Evolutionary conservation across 257 asterid species (phyloP).

Genomic region (Knoxia roxburghii): DNA sequence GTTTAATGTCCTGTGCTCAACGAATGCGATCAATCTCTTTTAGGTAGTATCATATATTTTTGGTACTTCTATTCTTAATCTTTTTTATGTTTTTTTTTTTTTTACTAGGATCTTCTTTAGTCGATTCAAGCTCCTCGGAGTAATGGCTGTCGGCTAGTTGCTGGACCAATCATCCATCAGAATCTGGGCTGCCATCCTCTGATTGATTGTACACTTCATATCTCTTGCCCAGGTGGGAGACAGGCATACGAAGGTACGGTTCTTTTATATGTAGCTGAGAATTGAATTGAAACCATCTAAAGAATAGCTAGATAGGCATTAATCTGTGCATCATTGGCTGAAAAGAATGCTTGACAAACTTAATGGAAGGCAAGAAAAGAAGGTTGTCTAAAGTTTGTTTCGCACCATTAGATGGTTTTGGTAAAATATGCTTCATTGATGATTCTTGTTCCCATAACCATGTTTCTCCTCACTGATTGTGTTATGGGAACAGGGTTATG

Average conservation of each 20-base stretch:
- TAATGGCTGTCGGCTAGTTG: not conserved
- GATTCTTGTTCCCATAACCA: too few relatives aligned
- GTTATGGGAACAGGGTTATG: too few relatives aligned
- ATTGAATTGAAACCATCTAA: not conserved
- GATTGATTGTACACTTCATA: not conserved
- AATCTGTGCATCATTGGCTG: not conserved
- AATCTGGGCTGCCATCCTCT: not conserved
- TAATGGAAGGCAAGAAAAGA: not conserved
- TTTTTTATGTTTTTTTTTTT: too few relatives aligned
- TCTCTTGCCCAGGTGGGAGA: not conserved
- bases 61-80: not conserved
- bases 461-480: too few relatives aligned
- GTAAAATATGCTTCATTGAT: too few relatives aligned
- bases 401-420: not conserved
- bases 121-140: not conserved
- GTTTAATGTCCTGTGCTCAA: not conserved
- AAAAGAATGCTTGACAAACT: not conserved
- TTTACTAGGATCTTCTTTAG: too few relatives aligned
- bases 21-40: not conserved
- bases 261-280: not conserved
- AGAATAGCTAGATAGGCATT: not conserved
- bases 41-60: not conserved
- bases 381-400: not conserved
- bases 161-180: not conserved
- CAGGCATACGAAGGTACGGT: not conserved